Conservation (phyloP, 1,139 yeast genomes). For the Yamadazyma taylorii region DNA sequence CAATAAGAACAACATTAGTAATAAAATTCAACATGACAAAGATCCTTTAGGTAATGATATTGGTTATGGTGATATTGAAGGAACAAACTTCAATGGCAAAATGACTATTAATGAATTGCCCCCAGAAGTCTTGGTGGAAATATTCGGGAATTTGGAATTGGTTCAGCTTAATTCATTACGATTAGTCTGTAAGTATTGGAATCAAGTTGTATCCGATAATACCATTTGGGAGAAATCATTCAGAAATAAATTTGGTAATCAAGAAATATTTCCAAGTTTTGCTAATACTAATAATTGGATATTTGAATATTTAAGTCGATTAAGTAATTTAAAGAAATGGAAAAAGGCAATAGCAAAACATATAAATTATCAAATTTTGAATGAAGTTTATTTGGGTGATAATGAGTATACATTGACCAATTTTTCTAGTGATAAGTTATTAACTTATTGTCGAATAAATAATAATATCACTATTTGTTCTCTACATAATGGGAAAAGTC, state of each 20-base stretch:
- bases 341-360: slow-evolving; percentile 42
- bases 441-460: slow-evolving; percentile 30
- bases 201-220: slow-evolving; percentile 52
- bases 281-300: slow-evolving; percentile 55
- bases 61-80: background rate
- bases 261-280: slow-evolving; percentile 52
- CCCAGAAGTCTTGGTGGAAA: slow-evolving; percentile 53
- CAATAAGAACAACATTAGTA: no score
- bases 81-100: background rate
- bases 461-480: slow-evolving; percentile 43
- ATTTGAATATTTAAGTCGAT: slow-evolving; percentile 54
- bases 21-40: no score
- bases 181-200: slow-evolving; percentile 56
- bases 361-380: slow-evolving; percentile 31
- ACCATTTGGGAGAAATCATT: slow-evolving; percentile 65
- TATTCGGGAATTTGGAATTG: slow-evolving; percentile 60
- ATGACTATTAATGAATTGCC: slow-evolving; percentile 46
- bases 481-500: slow-evolving; percentile 41
- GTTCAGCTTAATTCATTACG: slow-evolving; percentile 49
- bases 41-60: slow-evolving; percentile 16
- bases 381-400: slow-evolving; percentile 23
- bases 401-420: slow-evolving; percentile 33
- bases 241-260: slow-evolving; percentile 42
- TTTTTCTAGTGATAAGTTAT: slow-evolving; percentile 37
- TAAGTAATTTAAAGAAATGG: slow-evolving; percentile 49